Conservation (phyloP, 441 rosid genomes). For the Erodium chrysanthum region DNA sequence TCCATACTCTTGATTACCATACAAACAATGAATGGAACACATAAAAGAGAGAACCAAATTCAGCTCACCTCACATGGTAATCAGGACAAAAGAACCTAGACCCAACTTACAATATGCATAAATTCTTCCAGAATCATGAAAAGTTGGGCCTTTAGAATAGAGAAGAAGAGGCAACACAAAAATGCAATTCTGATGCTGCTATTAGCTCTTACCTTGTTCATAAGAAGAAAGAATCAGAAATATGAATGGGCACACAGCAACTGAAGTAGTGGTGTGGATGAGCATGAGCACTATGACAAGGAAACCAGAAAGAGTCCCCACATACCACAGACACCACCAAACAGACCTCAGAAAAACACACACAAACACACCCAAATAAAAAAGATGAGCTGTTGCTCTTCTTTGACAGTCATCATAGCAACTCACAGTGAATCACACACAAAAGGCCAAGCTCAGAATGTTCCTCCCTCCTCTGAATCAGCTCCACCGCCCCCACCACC, state of each 20-base stretch:
- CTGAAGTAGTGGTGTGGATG: slow-evolving; percentile 13
- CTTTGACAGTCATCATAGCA: slow-evolving; percentile 44
- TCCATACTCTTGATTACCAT: no score
- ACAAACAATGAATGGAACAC: slow-evolving; percentile 6
- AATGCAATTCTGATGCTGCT: background rate
- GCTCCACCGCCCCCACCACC: slow-evolving; percentile 13
- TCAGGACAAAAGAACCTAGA: background rate
- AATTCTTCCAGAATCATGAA: background rate
- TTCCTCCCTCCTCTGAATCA: slow-evolving; percentile 9
- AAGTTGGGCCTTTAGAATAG: background rate
- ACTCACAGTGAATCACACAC: slow-evolving; percentile 28
- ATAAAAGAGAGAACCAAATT: slow-evolving; percentile 1
- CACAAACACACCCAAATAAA: slow-evolving; percentile 23
- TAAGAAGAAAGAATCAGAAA: no score
- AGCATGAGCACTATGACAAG: slow-evolving; percentile 23
- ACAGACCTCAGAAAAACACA: slow-evolving; percentile 18
- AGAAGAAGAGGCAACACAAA: background rate
- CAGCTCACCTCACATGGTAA: background rate
- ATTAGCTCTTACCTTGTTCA: background rate
- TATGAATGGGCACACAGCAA: slow-evolving; percentile 9
- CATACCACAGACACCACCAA: slow-evolving; percentile 29
- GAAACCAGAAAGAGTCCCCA: slow-evolving; percentile 10
- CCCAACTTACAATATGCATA: background rate
- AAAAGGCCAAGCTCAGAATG: slow-evolving; percentile 21
- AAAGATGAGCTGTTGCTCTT: slow-evolving; percentile 55